Percentiles rank a stretch among this genome's conserved stretches.
phyloP scores from a whole-genome alignment of 768 basidiomycete genomes.

The Pilatotrama ljubarskyi region DNA sequence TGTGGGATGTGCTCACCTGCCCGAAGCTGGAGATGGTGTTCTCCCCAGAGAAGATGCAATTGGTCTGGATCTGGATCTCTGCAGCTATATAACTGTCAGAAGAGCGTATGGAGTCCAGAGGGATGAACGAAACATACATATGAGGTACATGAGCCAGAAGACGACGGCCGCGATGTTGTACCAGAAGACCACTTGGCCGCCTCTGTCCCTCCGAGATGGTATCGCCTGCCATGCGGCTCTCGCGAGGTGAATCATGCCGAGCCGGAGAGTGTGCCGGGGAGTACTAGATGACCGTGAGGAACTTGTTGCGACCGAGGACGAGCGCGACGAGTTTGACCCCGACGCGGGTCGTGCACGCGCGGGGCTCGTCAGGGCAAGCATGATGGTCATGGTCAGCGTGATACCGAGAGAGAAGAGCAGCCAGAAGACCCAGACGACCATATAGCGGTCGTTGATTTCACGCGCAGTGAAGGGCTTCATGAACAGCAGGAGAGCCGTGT shows the following conservation, averaged over 20 bases:
- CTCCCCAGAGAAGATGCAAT: slow-evolving; percentile 28
- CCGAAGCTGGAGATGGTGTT: slow-evolving; percentile 27
- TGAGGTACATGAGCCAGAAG: slow-evolving; percentile 26
- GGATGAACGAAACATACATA: slow-evolving; percentile 13
- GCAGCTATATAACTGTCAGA: slow-evolving; percentile 17
- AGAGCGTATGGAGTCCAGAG: too few relatives aligned
- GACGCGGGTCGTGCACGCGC: slow-evolving; percentile 8
- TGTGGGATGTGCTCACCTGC: slow-evolving; percentile 19
- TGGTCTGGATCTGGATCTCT: slow-evolving; percentile 24
- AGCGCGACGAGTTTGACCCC: slow-evolving; percentile 1
- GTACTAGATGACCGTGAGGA: neutral
- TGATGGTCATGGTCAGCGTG: slow-evolving; percentile 24
- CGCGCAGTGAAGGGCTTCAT: slow-evolving; percentile 14
- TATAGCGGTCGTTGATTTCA: slow-evolving; percentile 20
- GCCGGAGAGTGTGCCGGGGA: neutral
- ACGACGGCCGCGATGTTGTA: slow-evolving; percentile 17
- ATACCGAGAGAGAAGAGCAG: slow-evolving; percentile 28
- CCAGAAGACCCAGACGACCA: slow-evolving; percentile 29
- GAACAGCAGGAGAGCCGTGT: slow-evolving; percentile 25
- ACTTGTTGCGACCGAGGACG: neutral
- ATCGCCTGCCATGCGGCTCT: neutral
- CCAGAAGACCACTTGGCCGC: slow-evolving; percentile 16
- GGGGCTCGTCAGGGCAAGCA: slow-evolving; percentile 25
- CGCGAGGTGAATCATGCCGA: neutral
- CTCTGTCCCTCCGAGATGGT: slow-evolving; percentile 10